phyloP scores from a whole-genome alignment of 148 eudicot species.

The Persicaria maculosa region DNA sequence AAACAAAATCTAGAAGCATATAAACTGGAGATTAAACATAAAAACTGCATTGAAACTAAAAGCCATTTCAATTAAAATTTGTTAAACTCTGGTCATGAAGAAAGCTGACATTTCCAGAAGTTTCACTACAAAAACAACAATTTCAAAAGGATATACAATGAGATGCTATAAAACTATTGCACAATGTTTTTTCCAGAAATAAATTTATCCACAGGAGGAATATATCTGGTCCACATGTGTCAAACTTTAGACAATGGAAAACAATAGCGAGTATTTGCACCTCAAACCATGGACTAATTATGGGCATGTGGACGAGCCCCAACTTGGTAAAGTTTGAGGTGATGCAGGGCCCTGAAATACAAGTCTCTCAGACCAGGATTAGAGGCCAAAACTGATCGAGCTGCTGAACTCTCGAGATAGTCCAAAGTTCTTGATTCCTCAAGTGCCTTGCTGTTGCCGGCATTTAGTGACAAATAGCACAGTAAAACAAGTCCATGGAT shows the following conservation, averaged over 20 bases:
- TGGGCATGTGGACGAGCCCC: conserved; percentile 42
- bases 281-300: conserved; percentile 29
- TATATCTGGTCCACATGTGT: background rate
- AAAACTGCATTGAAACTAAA: background rate
- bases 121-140: background rate
- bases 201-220: background rate
- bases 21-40: background rate
- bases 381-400: conserved; percentile 41
- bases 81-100: background rate
- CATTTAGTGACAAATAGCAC: conserved; percentile 50
- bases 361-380: conserved; percentile 44
- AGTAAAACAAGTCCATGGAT: conserved; percentile 45
- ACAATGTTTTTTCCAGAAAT: background rate
- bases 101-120: background rate
- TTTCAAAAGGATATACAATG: background rate
- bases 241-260: background rate
- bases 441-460: conserved; percentile 62
- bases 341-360: conserved; percentile 46
- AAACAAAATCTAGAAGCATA: background rate
- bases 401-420: conserved; percentile 43
- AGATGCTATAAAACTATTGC: background rate
- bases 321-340: conserved; percentile 58
- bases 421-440: conserved; percentile 54
- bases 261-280: background rate
- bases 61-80: background rate